These are phyloP conservation scores for Erodium trifolium DNA, from an alignment of 441 rosid genomes.

Conservation along the genomic window DNA sequence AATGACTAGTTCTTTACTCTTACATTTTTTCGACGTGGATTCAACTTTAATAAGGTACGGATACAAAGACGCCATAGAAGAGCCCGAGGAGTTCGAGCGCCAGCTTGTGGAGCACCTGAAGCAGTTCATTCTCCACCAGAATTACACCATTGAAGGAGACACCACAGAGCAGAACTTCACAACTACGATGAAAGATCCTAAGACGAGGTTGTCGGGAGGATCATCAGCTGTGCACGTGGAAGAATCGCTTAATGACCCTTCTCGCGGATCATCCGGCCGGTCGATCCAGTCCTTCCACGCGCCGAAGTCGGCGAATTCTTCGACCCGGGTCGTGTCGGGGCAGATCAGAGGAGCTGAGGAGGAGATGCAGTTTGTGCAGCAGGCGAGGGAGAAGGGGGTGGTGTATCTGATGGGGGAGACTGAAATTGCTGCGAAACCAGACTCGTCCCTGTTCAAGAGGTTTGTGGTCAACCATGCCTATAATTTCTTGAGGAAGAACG, in stretches of 20 bases:
- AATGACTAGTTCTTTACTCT: too few relatives aligned
- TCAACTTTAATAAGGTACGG: slow-evolving; percentile 20
- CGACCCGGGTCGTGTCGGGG: slow-evolving; percentile 19
- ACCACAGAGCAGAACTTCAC: background rate
- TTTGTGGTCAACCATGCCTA: slow-evolving; percentile 48
- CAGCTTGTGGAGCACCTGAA: slow-evolving; percentile 47
- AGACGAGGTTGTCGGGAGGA: slow-evolving; percentile 4
- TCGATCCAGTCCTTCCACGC: slow-evolving; percentile 24
- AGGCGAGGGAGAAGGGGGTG: slow-evolving; percentile 52
- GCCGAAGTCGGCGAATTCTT: slow-evolving; percentile 18
- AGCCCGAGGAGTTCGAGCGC: slow-evolving; percentile 47
- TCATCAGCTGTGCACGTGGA: slow-evolving; percentile 18
- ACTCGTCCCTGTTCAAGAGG: slow-evolving; percentile 58
- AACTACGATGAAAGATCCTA: slow-evolving; percentile 15
- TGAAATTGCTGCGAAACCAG: slow-evolving; percentile 42
- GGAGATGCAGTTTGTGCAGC: slow-evolving; percentile 51
- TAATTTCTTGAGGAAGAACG: slow-evolving; percentile 53
- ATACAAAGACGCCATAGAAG: slow-evolving; percentile 46
- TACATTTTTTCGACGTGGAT: too few relatives aligned
- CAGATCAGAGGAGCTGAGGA: slow-evolving; percentile 28
- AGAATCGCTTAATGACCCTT: background rate
- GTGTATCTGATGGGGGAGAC: slow-evolving; percentile 66
- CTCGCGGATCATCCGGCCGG: slow-evolving; percentile 22
- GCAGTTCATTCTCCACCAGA: slow-evolving; percentile 51
- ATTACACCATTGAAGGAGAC: slow-evolving; percentile 22